Evolutionary conservation across 306 rosid genomes (phyloP), one percentile per base, ranked within the genome.

Genomic region (Corylus avellana): DNA sequence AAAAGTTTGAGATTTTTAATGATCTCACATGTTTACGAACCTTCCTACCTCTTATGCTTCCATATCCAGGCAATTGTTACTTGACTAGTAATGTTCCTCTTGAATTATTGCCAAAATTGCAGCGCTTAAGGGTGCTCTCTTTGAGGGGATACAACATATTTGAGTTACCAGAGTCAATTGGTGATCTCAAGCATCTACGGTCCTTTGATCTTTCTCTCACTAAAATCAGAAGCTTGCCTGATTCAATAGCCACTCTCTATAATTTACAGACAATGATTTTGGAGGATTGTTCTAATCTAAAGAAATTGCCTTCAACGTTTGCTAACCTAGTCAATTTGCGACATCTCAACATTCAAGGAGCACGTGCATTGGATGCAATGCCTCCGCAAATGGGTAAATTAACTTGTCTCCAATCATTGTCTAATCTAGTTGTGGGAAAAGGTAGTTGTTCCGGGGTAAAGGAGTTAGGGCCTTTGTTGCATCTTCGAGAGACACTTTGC

Each of bases 1-100:
- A 0, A 42, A 42, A 6, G 46, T 29, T 29, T 62, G 8, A 62
- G 6, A n/a, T 0, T 32, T 13, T 62, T 0, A 0, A 3, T 0
- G 17, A 62, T 10, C 18, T 27, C 12, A 29, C 7, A 13, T 1
- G 89, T 94, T 35, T 94, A 81, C 76, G 98, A 92, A 48, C 97
- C 97, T 72, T 92, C 32, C 80, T 94, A 1, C 46, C 46, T 0
- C n/a, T 63, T 27, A 5, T 14, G 51, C 8, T 42, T 42, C 46
- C 7, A 42, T 0, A 42, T 42, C 8, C 46, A 42, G 46, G 46
- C 1, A 5, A 5, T 1, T 42, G 46, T 42, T 42, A 42, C 46
- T 42, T 42, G 46, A 42, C 8, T 42, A 5, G 8, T 0, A 14
- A 55, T 4, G 29, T 55, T 42, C 8, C 46, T 37, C 0, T 1